Conservation (phyloP, 1,139 yeast species). For the Lodderomyces margitis region DNA sequence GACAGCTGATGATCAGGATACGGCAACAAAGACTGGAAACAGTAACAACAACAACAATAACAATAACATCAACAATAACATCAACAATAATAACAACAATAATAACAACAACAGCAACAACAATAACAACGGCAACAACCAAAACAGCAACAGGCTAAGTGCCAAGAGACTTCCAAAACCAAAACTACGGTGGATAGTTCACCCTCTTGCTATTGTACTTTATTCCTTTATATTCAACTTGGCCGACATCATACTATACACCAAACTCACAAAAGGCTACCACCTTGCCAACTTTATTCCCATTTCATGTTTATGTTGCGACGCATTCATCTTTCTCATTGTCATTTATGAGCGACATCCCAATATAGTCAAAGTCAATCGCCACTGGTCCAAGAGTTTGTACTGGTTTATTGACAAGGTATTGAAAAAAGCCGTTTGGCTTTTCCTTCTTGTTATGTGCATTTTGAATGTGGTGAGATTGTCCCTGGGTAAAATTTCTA, state of each 20-base stretch:
- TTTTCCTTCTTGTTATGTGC: slow-evolving; percentile 12
- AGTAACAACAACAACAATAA: background rate
- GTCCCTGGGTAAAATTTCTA: slow-evolving; percentile 14
- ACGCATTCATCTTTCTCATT: slow-evolving; percentile 9
- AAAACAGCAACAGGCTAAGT: background rate
- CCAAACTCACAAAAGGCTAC: slow-evolving; percentile 8
- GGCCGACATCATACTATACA: slow-evolving; percentile 9
- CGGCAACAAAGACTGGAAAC: background rate
- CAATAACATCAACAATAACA: background rate
- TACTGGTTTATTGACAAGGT: slow-evolving; percentile 9
- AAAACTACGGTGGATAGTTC: slow-evolving; percentile 9
- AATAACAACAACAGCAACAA: background rate
- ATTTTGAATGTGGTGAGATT: slow-evolving; percentile 14
- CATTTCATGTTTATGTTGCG: slow-evolving; percentile 6
- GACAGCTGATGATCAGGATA: background rate
- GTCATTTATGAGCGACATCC: slow-evolving; percentile 7
- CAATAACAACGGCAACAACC: background rate
- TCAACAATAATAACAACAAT: background rate
- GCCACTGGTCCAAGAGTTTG: slow-evolving; percentile 2
- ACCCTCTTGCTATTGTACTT: slow-evolving; percentile 11
- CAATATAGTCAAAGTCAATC: slow-evolving; percentile 4
- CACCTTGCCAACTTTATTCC: slow-evolving; percentile 5
- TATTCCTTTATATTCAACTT: slow-evolving; percentile 13
- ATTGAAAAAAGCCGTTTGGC: slow-evolving; percentile 13
- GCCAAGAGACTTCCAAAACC: slow-evolving; percentile 2